These are phyloP conservation scores for Phytophthora litchii DNA, from an alignment of 352 stramenopile genomes.

Conservation along the genomic window DNA sequence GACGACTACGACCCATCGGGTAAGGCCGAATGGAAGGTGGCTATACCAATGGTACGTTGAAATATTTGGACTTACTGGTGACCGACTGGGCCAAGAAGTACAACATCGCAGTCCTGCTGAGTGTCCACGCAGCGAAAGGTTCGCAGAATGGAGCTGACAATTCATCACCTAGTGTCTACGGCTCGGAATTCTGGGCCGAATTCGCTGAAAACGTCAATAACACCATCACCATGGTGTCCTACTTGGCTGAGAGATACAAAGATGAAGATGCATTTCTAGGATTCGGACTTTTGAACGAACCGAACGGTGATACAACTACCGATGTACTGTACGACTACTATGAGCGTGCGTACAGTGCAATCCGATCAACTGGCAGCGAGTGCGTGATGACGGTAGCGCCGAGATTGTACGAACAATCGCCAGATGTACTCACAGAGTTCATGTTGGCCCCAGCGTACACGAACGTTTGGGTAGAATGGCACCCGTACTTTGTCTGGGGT, in stretches of 20 bases:
- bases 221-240: constrained; percentile 52
- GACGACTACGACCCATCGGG: constrained; percentile 58
- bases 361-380: constrained; percentile 61
- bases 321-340: constrained; percentile 82
- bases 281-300: constrained; percentile 77
- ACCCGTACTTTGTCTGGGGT: constrained; percentile 86
- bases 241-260: constrained; percentile 66
- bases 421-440: constrained; percentile 56
- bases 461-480: constrained; percentile 87
- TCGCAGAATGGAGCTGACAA: constrained; percentile 81
- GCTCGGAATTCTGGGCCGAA: constrained; percentile 49
- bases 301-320: constrained; percentile 52
- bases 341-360: constrained; percentile 61
- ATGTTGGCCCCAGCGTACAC: constrained; percentile 51
- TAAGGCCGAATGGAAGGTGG: constrained; percentile 49
- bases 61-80: constrained; percentile 58
- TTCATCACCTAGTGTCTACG: constrained; percentile 55
- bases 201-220: constrained; percentile 67
- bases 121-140: constrained; percentile 78
- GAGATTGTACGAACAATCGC: constrained; percentile 54
- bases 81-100: constrained; percentile 48
- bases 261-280: constrained; percentile 71
- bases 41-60: constrained; percentile 49
- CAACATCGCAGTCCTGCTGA: constrained; percentile 66
- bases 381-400: constrained; percentile 68